Conservation (phyloP, 768 basidiomycete species). For the Termitomyces sp. region DNA sequence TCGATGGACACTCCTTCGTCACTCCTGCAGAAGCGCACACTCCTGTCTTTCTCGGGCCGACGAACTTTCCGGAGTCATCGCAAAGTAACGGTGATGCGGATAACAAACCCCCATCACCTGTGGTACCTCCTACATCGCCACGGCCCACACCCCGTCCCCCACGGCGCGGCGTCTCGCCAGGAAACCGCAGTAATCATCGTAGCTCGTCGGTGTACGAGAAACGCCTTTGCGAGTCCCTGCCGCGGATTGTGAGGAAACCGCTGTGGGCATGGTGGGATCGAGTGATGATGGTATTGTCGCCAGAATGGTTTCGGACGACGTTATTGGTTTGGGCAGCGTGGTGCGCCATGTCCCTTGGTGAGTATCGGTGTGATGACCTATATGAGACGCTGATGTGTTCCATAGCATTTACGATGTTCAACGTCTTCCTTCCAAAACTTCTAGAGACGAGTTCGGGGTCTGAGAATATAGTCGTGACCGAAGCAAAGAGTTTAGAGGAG, state of each 20-base stretch:
- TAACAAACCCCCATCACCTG: slow-evolving; percentile 7
- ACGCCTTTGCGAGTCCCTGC: slow-evolving; percentile 41
- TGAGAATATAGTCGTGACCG: slow-evolving; percentile 11
- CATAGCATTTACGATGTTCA: slow-evolving; percentile 87
- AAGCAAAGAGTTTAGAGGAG: slow-evolving; percentile 48
- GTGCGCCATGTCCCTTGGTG: slow-evolving; percentile 76
- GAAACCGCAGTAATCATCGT: slow-evolving; percentile 16
- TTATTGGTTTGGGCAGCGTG: slow-evolving; percentile 77
- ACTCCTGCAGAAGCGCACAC: slow-evolving; percentile 20
- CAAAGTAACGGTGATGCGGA: slow-evolving; percentile 1
- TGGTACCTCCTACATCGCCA: neutral
- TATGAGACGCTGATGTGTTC: slow-evolving; percentile 3
- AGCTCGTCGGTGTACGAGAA: slow-evolving; percentile 43
- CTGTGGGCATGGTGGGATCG: slow-evolving; percentile 68
- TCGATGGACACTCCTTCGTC: slow-evolving; percentile 26
- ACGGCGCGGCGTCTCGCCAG: neutral
- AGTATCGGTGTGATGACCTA: slow-evolving; percentile 18
- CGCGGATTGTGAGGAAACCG: slow-evolving; percentile 54
- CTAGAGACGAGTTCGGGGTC: slow-evolving; percentile 68
- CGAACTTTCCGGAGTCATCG: neutral
- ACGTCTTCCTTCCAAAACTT: slow-evolving; percentile 85
- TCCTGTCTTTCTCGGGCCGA: slow-evolving; percentile 14
- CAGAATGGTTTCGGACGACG: slow-evolving; percentile 76
- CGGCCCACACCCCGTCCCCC: neutral
- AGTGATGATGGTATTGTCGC: slow-evolving; percentile 64